Conservation (phyloP, 305 asterid genomes). For the Solanum hybrid region DNA sequence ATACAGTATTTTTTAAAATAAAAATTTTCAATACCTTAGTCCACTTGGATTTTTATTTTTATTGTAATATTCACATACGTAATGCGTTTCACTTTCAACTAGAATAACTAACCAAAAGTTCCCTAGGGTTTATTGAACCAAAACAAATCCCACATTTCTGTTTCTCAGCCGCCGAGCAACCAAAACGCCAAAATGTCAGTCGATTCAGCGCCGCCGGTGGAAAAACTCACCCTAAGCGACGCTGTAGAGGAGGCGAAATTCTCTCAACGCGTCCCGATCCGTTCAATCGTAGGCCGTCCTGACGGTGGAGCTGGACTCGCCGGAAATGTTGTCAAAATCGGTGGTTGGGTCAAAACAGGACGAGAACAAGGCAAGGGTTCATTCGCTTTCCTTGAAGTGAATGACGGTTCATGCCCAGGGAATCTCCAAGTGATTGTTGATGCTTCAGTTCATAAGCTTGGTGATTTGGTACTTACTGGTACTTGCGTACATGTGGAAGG, state of each 20-base stretch:
- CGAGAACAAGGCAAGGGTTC: slow-evolving; percentile 77
- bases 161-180: background rate
- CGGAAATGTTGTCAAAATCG: slow-evolving; percentile 53
- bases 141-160: background rate
- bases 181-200: slow-evolving; percentile 27
- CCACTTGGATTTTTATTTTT: too few relatives aligned
- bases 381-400: slow-evolving; percentile 75
- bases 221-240: slow-evolving; percentile 31
- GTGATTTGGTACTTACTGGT: slow-evolving; percentile 69
- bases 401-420: slow-evolving; percentile 77
- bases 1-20: too few relatives aligned
- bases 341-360: slow-evolving; percentile 93
- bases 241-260: slow-evolving; percentile 46
- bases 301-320: slow-evolving; percentile 76
- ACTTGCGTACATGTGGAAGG: slow-evolving; percentile 80
- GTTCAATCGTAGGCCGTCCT: slow-evolving; percentile 45
- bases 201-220: slow-evolving; percentile 41
- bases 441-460: slow-evolving; percentile 39
- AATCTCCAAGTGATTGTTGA: slow-evolving; percentile 80
- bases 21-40: background rate
- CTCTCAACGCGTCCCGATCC: slow-evolving; percentile 73
- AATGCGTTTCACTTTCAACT: background rate
- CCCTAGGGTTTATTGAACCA: background rate
- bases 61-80: background rate
- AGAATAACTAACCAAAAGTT: background rate